These are phyloP conservation scores for Lanmaoa rubissima DNA, from an alignment of 768 basidiomycete species.

Conservation along the genomic window DNA sequence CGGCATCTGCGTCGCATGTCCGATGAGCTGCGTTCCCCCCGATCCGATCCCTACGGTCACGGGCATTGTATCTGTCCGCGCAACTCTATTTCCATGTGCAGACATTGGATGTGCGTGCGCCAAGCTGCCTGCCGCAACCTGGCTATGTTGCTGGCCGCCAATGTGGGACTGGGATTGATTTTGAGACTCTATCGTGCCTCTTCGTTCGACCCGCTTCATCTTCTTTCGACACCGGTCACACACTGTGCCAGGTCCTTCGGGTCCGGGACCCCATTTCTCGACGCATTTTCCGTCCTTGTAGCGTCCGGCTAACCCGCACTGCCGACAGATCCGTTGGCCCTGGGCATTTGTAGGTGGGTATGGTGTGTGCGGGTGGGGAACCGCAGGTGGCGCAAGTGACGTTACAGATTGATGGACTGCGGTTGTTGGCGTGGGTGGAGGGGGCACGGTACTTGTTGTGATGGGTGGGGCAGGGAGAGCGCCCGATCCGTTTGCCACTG, in stretches of 20 bases:
- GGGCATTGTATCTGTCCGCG: conserved; percentile 34
- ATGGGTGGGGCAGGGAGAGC: conserved; percentile 19
- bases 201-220: conserved; percentile 79
- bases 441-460: conserved; percentile 7
- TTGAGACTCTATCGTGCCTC: conserved; percentile 57
- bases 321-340: conserved; percentile 75
- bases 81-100: conserved; percentile 21
- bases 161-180: conserved; percentile 24
- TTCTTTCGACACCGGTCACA: conserved; percentile 86
- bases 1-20: conserved; percentile 21
- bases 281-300: conserved; percentile 87
- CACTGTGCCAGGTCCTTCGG: conserved; percentile 79
- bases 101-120: conserved; percentile 23
- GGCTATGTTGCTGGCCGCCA: conserved; percentile 5
- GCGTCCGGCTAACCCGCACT: conserved; percentile 68
- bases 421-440: conserved; percentile 16
- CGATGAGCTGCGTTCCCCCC: conserved; percentile 25
- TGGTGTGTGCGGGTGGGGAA: conserved; percentile 13
- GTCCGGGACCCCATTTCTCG: conserved; percentile 86
- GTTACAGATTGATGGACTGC: conserved; percentile 8
- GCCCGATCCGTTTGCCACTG: conserved; percentile 21
- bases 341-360: conserved; percentile 45
- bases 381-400: background rate
- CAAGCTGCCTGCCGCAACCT: conserved; percentile 2
- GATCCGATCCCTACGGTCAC: conserved; percentile 27